Conservation (phyloP, 495 filamentous ascomycete genomes). For the Podospora appendiculata region DNA sequence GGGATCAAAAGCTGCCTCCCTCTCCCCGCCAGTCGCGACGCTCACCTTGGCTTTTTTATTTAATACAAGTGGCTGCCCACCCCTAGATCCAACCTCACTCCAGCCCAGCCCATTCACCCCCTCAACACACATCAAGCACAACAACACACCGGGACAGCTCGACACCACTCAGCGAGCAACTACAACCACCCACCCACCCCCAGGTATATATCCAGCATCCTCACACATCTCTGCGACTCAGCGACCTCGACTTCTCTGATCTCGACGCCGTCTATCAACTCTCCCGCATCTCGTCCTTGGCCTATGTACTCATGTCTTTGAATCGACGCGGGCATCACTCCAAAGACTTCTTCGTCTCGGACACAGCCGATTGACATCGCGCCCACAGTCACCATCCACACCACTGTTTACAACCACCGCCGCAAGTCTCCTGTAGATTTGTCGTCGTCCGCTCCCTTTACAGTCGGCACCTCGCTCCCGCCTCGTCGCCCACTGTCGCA, state of each 20-base stretch:
- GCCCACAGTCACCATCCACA: slow-evolving; percentile 21
- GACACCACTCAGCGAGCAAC: too few species aligned
- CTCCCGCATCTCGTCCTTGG: background rate
- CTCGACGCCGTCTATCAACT: background rate
- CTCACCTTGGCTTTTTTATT: slow-evolving; percentile 1
- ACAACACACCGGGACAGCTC: background rate
- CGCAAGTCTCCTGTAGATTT: slow-evolving; percentile 6
- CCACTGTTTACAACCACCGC: slow-evolving; percentile 1
- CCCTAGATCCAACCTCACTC: slow-evolving; percentile 2
- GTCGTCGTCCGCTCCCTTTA: background rate
- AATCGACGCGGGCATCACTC: slow-evolving; percentile 22
- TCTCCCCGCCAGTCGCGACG: background rate
- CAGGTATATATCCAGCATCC: background rate
- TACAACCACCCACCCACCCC: too few species aligned
- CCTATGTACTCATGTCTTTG: slow-evolving; percentile 38
- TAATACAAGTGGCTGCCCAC: slow-evolving; percentile 5
- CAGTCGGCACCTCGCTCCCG: background rate
- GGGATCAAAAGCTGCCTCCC: background rate
- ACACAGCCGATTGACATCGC: slow-evolving; percentile 34
- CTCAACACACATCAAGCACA: too few species aligned
- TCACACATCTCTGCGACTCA: background rate
- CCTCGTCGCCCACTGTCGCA: slow-evolving; percentile 1
- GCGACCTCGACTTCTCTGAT: slow-evolving; percentile 6
- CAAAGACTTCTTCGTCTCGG: slow-evolving; percentile 29
- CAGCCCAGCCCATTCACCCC: background rate